Base-by-base conservation (phyloP, 352 stramenopile genomes). In the Phytophthora quininea region DNA sequence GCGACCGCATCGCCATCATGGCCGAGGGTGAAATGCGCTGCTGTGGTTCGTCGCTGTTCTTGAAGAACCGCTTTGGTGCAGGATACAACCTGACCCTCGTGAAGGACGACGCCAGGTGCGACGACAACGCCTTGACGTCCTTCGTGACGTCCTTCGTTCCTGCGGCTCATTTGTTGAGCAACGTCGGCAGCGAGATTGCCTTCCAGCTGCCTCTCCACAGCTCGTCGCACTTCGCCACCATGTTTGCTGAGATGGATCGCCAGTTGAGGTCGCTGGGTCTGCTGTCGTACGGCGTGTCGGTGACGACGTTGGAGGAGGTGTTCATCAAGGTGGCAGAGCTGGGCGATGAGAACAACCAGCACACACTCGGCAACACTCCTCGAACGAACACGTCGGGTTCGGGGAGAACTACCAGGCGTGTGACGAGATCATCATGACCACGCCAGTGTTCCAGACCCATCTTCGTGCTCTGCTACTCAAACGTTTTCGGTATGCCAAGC, bases 1-100 rank as follows among this genome's bases (percentile, higher is more conserved):
- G 80, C 11, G 88, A 96, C 51, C 80, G 84, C 8, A 91, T 96
- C 29, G 79, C 84, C 27, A 91, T 96, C 46, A 93, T 96, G 88
- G 79, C 85, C 2, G 74, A 93, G 40, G 88, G 95, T 12, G 69
- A 87, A 38, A 48, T 90, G 10, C 77, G 77, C 1, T 88, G 81
- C 70, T 86, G 79, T 32, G 88, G 88, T 4, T 91, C 82, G 1
- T 89, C 84, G 9, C 60, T 93, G 14, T 95, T 93, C 45, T 52
- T 95, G 57, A 94, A 94, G 74, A 84, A 84, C 46, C 71, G 73
- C 46, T 89, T 74, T 43, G 83, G 83, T 27, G 75, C 80, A 15
- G 79, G 83, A 4, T 91, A 91, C 67, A 90, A 86, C 50, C 56
- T 90, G 46, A 82, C 80, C 7, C 53, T 91, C 3, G 77, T 85